Base-by-base conservation (phyloP, 2,329 filamentous ascomycete genomes). In the Paraconiothyrium brasiliense region DNA sequence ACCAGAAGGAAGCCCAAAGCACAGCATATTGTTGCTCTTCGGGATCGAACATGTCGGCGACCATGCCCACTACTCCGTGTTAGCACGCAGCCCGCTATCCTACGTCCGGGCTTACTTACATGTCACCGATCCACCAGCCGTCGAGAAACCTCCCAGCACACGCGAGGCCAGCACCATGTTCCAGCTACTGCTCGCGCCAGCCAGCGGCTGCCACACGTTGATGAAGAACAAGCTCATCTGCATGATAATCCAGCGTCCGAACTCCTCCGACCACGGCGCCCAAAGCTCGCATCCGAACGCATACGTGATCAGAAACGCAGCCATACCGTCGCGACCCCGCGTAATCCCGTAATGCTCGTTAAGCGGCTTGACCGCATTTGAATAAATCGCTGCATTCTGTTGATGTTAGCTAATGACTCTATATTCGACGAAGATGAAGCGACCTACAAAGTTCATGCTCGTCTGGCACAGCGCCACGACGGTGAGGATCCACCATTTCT, bases 261-360 rank as follows among this genome's bases (percentile, higher is more conserved):
- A 83, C 70, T 94, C 92, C 75, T 94, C 92, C 46, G 87, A 90
- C 90, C 91, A 84, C 70, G 6, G 92, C 0, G 92, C 92, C 92
- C 92, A 94, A 0, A 93, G 84, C 76, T 94, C 92, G 75, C 92
- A 94, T 32, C 92, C 92, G 73, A 94, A 93, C 48, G 91, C 92
- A 75, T 94, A 94, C 71, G 74, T 89, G 64, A 94, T 87, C 14
- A 62, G 51, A 54, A 62, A 62, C 3, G 44, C 59, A 2, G 56
- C 51, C 59, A 62, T 62, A 4, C 59, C 59, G 24, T 48, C 39
- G 11, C 59, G 55, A 6, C 55, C 59, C 14, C 32, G 24, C 11
- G 43, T 58, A 13, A 80, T 71, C 2, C 79, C 67, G 69, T 90
- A 94, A 61, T 92, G 83, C 27, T 88, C 80, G 0, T 85, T 79